Evolutionary conservation across 1,284 basidiomycete species (phyloP), one percentile per base, ranked within the genome.

Genomic region (Schizophyllum commune): DNA sequence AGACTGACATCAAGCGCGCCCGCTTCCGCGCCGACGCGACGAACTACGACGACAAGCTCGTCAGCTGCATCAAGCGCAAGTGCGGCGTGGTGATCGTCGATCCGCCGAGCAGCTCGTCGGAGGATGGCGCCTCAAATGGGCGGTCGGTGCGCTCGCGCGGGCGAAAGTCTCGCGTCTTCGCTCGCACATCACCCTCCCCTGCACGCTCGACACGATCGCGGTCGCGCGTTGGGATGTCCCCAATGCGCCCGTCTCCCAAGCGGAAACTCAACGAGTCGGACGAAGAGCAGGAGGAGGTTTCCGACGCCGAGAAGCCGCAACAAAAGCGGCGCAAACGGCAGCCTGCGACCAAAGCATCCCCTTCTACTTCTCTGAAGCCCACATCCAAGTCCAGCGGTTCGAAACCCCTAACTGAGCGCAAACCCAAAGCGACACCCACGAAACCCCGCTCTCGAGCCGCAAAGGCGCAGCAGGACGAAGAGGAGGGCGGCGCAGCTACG

Each of bases 11-110:
- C 56, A 91, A 83, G 72, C 87, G 89, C 54, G 89, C 89, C 0
- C 78, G 88, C 4, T 91, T 90, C 75, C 84, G 89, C 58, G 83
- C 84, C 8, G 89, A 91, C 69, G 86, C 89, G 11, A 84, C 85
- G 0, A 73, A 79, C 11, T 75, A 83, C 52, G 73, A 88, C 64
- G 89, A 91, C 68, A 90, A 84, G 69, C 78, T 91, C 60, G 72
- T 73, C 2, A 82, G 86, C 1, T 91, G 89, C 68, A 70, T 77
- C 19, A 71, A 73, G 5, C 65, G 81, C 11, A 77, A 83, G 51
- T 89, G 88, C 65, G 7, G 62, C 53, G 17, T 58, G 55, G 3
- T 55, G 55, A 11, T 57, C 63, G 6, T 60, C 62, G 34, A 66
- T 34, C 65, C 62, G 51, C 32, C 62, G 4, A 61, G 65, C n/a